Percentiles rank a stretch among this genome's conserved stretches.
These are phyloP conservation scores for Thalassiosira livingstoniorum DNA, from an alignment of 352 stramenopile species.

Conservation along the genomic window DNA sequence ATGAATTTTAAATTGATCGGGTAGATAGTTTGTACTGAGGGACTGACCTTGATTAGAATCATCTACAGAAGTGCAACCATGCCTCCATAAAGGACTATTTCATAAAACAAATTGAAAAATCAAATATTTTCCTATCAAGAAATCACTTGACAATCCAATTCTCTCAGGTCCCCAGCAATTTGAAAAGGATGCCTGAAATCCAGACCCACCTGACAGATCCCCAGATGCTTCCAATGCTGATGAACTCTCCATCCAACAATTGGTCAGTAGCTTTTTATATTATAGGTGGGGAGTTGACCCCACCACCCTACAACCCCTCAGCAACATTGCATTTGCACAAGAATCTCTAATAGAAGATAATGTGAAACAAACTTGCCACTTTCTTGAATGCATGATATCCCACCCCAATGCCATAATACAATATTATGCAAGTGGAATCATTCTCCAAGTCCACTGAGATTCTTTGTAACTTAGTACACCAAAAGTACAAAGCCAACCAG, in stretches of 20 bases:
- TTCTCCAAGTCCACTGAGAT: conserved; percentile 39
- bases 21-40: background rate
- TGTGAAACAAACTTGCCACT: background rate
- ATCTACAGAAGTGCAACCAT: background rate
- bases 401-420: conserved; percentile 58
- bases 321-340: background rate
- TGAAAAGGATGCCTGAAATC: background rate
- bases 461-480: conserved; percentile 35
- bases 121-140: background rate
- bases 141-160: background rate
- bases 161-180: background rate
- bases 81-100: background rate
- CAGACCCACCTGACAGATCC: background rate
- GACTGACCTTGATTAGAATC: background rate
- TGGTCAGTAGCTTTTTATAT: conserved; percentile 2
- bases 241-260: conserved; percentile 8
- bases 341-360: background rate
- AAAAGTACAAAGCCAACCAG: conserved; percentile 27
- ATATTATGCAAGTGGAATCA: too few species aligned
- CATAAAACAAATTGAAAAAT: background rate
- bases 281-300: background rate
- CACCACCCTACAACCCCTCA: background rate
- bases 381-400: conserved; percentile 48
- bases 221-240: background rate
- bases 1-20: background rate